Conservation (phyloP, 169 alveolate species). For the Plasmodium reichenowi region DNA sequence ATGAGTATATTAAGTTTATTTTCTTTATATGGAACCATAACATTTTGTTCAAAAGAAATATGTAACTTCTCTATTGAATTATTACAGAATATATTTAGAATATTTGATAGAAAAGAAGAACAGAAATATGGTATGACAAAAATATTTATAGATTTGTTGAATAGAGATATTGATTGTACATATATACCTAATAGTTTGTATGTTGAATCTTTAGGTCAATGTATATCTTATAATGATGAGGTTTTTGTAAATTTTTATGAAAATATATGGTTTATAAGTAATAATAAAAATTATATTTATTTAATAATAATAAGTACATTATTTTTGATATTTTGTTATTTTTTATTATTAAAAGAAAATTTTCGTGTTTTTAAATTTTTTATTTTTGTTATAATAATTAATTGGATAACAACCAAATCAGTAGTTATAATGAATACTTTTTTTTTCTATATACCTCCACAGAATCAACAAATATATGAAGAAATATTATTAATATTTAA, state of each 20-base stretch:
- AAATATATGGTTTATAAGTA: slow-evolving; percentile 66
- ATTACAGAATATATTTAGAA: slow-evolving; percentile 44
- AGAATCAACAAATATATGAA: slow-evolving; percentile 36
- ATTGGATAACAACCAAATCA: slow-evolving; percentile 68
- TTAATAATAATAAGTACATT: slow-evolving; percentile 31
- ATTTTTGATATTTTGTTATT: slow-evolving; percentile 46
- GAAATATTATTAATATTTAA: slow-evolving; percentile 27
- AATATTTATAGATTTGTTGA: slow-evolving; percentile 49
- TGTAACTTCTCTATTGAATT: slow-evolving; percentile 61
- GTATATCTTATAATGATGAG: slow-evolving; percentile 26
- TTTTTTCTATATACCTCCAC: slow-evolving; percentile 61
- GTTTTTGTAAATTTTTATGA: slow-evolving; percentile 58
- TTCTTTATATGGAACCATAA: slow-evolving; percentile 69
- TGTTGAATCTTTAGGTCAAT: slow-evolving; percentile 28
- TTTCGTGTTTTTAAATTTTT: slow-evolving; percentile 59
- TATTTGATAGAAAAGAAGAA: slow-evolving; percentile 16
- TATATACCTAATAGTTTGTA: slow-evolving; percentile 16
- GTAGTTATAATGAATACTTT: slow-evolving; percentile 65
- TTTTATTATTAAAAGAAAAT: slow-evolving; percentile 39
- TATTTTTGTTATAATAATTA: slow-evolving; percentile 60
- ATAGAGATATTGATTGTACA: slow-evolving; percentile 6
- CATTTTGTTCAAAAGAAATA: slow-evolving; percentile 67
- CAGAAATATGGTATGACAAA: slow-evolving; percentile 46
- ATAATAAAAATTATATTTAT: slow-evolving; percentile 47
- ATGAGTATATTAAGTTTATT: slow-evolving; percentile 38